These are phyloP conservation scores for Spinellus fusiger DNA, from an alignment of 192 early-diverging fungal species.

Conservation along the genomic window DNA sequence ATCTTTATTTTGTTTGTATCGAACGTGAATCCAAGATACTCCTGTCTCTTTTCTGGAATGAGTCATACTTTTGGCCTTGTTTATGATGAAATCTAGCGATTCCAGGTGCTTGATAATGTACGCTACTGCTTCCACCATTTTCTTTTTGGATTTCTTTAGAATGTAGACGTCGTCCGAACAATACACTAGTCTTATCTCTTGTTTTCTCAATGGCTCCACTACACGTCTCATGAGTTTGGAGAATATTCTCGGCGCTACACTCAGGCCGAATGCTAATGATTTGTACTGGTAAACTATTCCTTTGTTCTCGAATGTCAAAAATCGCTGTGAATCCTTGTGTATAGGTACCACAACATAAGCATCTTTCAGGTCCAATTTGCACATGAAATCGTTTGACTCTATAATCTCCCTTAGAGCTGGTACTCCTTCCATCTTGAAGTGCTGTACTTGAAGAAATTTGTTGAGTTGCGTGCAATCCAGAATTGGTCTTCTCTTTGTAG, in stretches of 20 bases:
- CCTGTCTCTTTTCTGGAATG: background rate
- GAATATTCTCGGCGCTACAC: constrained; percentile 1
- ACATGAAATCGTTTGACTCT: background rate
- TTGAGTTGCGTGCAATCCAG: background rate
- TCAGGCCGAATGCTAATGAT: background rate
- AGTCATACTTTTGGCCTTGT: background rate
- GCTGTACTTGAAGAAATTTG: background rate
- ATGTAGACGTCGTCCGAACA: background rate
- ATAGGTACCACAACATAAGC: constrained; percentile 3
- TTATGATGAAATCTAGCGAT: background rate
- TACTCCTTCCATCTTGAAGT: constrained; percentile 4
- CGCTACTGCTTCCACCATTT: too few species aligned
- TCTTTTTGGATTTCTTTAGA: background rate
- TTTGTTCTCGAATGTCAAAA: background rate
- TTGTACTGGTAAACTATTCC: background rate
- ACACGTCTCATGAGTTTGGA: background rate
- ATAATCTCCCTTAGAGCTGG: constrained; percentile 5
- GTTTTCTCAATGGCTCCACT: background rate
- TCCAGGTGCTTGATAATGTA: background rate
- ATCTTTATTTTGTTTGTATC: background rate
- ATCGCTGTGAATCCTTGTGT: background rate
- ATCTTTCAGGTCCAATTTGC: background rate
- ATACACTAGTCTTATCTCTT: background rate
- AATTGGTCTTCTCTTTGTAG: too few species aligned
- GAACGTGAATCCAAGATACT: background rate